These are phyloP conservation scores for Heterobasidion irregulare DNA, from an alignment of 1,284 basidiomycete genomes.

Conservation along the genomic window DNA sequence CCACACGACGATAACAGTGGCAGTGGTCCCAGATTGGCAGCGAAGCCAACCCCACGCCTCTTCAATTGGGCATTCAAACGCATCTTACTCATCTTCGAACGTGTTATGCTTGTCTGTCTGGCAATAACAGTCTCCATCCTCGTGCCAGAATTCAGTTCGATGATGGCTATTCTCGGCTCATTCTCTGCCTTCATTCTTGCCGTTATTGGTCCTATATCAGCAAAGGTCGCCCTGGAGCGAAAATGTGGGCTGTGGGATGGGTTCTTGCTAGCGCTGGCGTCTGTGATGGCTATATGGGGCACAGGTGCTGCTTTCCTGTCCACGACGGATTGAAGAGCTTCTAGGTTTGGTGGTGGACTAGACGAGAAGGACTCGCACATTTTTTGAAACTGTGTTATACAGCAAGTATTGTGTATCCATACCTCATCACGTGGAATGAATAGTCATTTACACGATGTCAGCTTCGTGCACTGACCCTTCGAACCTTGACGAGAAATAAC, in stretches of 20 bases:
- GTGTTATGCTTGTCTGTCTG: constrained; percentile 49
- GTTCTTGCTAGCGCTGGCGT: constrained; percentile 44
- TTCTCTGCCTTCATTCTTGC: constrained; percentile 83
- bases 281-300: constrained; percentile 71
- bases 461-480: too few relatives aligned
- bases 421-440: too few relatives aligned
- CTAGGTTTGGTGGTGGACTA: neutral
- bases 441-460: too few relatives aligned
- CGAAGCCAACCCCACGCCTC: constrained; percentile 2
- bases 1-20: constrained; percentile 30
- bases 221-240: constrained; percentile 49
- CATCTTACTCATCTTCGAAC: constrained; percentile 46
- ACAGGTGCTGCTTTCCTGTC: constrained; percentile 62
- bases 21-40: constrained; percentile 6
- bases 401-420: too few relatives aligned
- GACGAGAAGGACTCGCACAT: neutral
- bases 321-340: constrained; percentile 8
- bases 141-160: constrained; percentile 79
- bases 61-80: constrained; percentile 25
- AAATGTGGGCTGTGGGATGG: constrained; percentile 45
- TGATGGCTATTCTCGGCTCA: constrained; percentile 88
- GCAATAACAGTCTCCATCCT: constrained; percentile 68
- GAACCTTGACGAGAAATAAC: too few relatives aligned
- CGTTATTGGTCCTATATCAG: constrained; percentile 71
- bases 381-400: neutral